A percentile compares a stretch with the other conserved stretches of the same genome.
phyloP scores from a whole-genome alignment of 2,329 filamentous ascomycete species.

The Fusarium lyarnte region DNA sequence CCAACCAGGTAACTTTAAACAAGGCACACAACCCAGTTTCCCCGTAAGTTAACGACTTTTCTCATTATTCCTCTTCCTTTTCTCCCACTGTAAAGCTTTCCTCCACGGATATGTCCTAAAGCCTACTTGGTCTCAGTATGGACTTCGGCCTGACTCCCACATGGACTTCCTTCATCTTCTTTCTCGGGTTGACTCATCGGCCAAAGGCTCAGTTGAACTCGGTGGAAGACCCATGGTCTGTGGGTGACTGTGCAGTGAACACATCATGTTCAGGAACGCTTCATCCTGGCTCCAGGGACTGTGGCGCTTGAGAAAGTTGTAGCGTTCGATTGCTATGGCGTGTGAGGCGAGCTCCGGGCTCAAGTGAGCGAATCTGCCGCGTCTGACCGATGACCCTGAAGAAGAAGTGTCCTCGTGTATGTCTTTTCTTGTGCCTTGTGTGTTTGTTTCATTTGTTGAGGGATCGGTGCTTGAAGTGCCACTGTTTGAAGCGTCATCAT shows the following conservation, averaged over 20 bases:
- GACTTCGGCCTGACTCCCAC: not conserved
- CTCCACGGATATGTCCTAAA: not conserved
- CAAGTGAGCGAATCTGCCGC: not conserved
- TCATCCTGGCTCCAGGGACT: not conserved
- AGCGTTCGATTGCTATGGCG: not conserved
- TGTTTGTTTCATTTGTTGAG: not conserved
- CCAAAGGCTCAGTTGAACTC: not conserved
- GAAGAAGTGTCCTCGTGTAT: fast-evolving
- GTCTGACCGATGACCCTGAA: no score
- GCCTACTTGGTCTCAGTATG: not conserved
- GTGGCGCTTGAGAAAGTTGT: not conserved
- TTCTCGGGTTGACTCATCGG: not conserved
- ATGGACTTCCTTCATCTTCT: not conserved
- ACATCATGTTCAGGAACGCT: not conserved
- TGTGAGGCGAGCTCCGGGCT: not conserved
- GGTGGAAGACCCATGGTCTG: not conserved
- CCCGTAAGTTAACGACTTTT: no score
- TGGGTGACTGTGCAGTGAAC: not conserved
- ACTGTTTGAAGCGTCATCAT: not conserved
- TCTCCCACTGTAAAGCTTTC: not conserved
- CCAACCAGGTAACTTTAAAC: not conserved
- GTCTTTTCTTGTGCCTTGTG: not conserved
- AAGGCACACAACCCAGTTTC: not conserved
- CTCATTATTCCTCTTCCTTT: no score
- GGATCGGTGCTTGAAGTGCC: not conserved